phyloP scores from a whole-genome alignment of 2,329 filamentous ascomycete genomes.

The Penicillium fuscoglaucum region DNA sequence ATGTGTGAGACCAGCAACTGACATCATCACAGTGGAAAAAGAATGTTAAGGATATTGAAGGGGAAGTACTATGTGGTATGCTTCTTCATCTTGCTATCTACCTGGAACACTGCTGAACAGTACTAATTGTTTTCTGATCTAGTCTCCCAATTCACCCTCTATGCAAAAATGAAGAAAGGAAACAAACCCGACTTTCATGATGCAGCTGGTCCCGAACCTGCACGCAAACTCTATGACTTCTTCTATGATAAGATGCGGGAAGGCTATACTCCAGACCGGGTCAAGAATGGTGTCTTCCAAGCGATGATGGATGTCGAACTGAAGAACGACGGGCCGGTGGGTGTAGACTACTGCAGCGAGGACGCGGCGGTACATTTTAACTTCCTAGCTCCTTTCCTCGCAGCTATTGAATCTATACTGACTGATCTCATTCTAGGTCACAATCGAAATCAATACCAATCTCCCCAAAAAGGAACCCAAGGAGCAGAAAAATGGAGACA shows the following conservation, averaged over 20 bases:
- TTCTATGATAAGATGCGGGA: constrained; percentile 77
- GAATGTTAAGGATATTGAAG: constrained; percentile 81
- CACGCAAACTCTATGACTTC: constrained; percentile 76
- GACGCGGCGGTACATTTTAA: constrained; percentile 56
- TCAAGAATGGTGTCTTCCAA: constrained; percentile 95
- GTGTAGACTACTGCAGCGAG: constrained; percentile 59
- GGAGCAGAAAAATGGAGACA: constrained; percentile 14
- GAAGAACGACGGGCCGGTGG: constrained; percentile 79
- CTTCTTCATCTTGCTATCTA: neutral
- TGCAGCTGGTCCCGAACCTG: constrained; percentile 75
- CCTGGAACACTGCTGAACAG: neutral
- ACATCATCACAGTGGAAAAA: constrained; percentile 73
- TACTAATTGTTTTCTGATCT: constrained; percentile 6
- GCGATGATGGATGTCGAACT: constrained; percentile 98
- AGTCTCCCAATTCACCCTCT: constrained; percentile 96
- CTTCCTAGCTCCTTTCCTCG: constrained; percentile 29
- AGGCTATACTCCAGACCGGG: constrained; percentile 69
- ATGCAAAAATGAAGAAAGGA: constrained; percentile 92
- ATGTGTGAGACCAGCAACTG: neutral
- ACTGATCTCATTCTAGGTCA: constrained; percentile 37
- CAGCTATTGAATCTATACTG: constrained; percentile 9
- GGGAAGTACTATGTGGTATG: constrained; percentile 91
- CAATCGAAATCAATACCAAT: constrained; percentile 50
- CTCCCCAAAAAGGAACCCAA: constrained; percentile 42
- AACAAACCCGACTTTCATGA: constrained; percentile 94